Conservation (phyloP, 495 filamentous ascomycete species). For the Lindgomyces ingoldianus region DNA sequence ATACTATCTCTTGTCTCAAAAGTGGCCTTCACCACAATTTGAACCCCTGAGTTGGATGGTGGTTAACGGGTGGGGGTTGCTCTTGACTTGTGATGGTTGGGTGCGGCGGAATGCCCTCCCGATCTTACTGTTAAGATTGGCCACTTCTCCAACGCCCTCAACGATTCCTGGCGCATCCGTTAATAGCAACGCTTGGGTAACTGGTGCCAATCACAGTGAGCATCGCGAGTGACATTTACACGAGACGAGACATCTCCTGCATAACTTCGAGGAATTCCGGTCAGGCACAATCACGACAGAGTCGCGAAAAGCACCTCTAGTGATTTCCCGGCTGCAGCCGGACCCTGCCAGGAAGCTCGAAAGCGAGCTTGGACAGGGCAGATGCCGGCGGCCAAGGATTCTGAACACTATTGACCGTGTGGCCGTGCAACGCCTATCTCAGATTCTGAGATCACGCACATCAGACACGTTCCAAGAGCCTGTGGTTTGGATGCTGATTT, state of each 20-base stretch:
- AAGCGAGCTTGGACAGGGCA: slow-evolving; percentile 10
- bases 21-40: slow-evolving; percentile 14
- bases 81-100: background rate
- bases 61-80: slow-evolving; percentile 14
- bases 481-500: slow-evolving; percentile 5
- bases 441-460: slow-evolving; percentile 27
- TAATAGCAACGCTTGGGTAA: slow-evolving; percentile 25
- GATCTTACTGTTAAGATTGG: slow-evolving; percentile 39
- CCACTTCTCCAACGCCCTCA: slow-evolving; percentile 6
- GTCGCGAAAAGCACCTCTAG: slow-evolving; percentile 3
- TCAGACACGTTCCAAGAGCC: slow-evolving; percentile 16
- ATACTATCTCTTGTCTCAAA: slow-evolving; percentile 32
- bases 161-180: slow-evolving; percentile 28
- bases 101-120: slow-evolving; percentile 28
- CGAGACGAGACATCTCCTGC: slow-evolving; percentile 37
- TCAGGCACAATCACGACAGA: slow-evolving; percentile 25
- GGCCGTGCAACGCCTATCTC: slow-evolving; percentile 36
- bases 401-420: slow-evolving; percentile 19
- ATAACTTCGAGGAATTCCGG: slow-evolving; percentile 23
- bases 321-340: background rate
- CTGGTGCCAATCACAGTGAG: slow-evolving; percentile 30
- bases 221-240: slow-evolving; percentile 7
- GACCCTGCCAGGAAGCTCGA: background rate
- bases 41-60: slow-evolving; percentile 32
- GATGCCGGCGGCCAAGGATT: slow-evolving; percentile 14